Conservation (phyloP, 768 basidiomycete genomes). For the Naganishia randhawae region DNA sequence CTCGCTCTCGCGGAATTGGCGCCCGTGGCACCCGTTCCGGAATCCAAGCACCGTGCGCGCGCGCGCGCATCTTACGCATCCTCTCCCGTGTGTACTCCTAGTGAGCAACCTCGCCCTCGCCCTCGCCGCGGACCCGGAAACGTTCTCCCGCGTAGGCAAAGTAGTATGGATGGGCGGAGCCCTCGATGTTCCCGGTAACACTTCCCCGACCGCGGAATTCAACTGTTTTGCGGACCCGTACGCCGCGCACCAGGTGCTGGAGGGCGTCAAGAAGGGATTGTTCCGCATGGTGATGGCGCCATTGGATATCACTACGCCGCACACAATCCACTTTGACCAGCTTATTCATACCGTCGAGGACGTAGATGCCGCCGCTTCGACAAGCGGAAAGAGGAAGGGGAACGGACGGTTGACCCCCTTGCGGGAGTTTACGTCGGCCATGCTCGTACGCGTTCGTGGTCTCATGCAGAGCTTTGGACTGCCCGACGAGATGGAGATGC, state of each 20-base stretch:
- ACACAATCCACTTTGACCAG: constrained; percentile 66
- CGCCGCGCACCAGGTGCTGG: constrained; percentile 66
- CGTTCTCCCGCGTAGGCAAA: constrained; percentile 59
- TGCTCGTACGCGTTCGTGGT: constrained; percentile 69
- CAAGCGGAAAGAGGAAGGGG: not conserved
- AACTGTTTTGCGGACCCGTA: constrained; percentile 74
- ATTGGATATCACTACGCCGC: constrained; percentile 75
- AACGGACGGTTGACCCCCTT: constrained; percentile 53
- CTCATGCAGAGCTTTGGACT: constrained; percentile 75
- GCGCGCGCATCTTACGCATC: not conserved
- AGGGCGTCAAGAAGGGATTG: constrained; percentile 54
- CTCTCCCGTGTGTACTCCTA: constrained; percentile 55
- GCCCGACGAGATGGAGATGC: constrained; percentile 75
- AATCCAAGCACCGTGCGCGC: constrained; percentile 9
- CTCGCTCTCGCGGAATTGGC: constrained; percentile 11
- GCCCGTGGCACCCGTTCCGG: too few relatives aligned
- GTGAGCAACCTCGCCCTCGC: constrained; percentile 74
- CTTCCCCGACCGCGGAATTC: constrained; percentile 78
- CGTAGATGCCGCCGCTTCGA: not conserved
- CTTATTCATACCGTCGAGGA: constrained; percentile 55
- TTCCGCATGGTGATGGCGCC: constrained; percentile 57
- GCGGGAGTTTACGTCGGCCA: constrained; percentile 63
- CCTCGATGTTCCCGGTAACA: constrained; percentile 85
- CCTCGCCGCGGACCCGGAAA: constrained; percentile 58
- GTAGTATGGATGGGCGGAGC: constrained; percentile 91